Base-by-base conservation (phyloP, 306 rosid genomes). In the Ammopiptanthus mongolicus region DNA sequence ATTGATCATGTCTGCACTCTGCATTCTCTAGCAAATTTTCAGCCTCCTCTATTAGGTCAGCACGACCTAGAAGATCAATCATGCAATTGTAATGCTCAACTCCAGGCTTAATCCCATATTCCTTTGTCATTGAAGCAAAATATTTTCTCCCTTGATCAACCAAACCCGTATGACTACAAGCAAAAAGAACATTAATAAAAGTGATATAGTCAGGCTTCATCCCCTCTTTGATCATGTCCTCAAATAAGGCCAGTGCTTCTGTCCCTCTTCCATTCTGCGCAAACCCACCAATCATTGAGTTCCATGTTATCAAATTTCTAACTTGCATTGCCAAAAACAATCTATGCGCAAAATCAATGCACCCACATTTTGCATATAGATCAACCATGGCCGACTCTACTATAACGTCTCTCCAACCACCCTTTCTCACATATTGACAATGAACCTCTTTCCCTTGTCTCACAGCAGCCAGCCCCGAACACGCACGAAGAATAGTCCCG, bases 81-180 rank as follows among this genome's bases (percentile, higher is more conserved):
- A 91, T 86, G 77, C 98, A 94, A 71, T 79, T 90, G 65, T 86
- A 94, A 78, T 90, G 98, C 84, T 90, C 98, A 23, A 85, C 80
- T 47, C 90, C 84, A 34, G 94, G 87, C 79, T 84, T 86, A 47
- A 90, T 86, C 76, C 87, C 86, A 76, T 86, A 94, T 21, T 86
- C 77, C 44, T 61, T 19, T 3, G 65, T 80, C 96, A 94, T 91
- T 70, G 52, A 81, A 37, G 69, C 69, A 68, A 94, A 94, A 64
- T 76, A 77, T 53, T 69, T 80, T 73, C 85, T 82, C 61, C 96
- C 98, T 44, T 90, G 86, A 82, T 90, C 93, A 75, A 94, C 88
- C 81, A 94, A 83, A 58, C 98, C 96, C 0, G 92, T 74, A 78
- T 94, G 98, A 73, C 98, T 88, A 82, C 97, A 94, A 61, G 98